Conservation (phyloP, 2,329 filamentous ascomycete genomes). For the Zopfia rhizophila region DNA sequence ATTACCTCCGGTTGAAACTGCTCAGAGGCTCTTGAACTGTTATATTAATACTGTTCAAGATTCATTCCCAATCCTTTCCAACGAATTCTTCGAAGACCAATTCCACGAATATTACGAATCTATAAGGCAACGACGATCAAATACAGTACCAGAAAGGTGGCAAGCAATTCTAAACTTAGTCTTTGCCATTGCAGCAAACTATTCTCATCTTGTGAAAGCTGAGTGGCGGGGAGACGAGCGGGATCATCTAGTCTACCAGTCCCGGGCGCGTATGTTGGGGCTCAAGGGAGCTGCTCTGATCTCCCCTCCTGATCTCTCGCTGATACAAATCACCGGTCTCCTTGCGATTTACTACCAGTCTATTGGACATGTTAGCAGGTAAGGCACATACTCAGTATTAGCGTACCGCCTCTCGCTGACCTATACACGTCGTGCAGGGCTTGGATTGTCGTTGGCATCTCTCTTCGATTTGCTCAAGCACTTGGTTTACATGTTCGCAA, state of each 20-base stretch:
- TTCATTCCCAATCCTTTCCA: constrained; percentile 45
- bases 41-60: constrained; percentile 46
- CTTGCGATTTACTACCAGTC: constrained; percentile 52
- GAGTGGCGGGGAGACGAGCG: constrained; percentile 34
- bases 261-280: constrained; percentile 46
- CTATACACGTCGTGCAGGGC: constrained; percentile 45
- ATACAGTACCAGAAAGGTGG: constrained; percentile 39
- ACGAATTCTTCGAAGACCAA: constrained; percentile 33
- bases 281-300: constrained; percentile 35
- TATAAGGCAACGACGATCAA: constrained; percentile 13
- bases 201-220: constrained; percentile 41
- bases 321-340: constrained; percentile 51
- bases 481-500: constrained; percentile 52
- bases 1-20: constrained; percentile 38
- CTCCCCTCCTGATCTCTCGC: constrained; percentile 48
- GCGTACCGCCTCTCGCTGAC: neutral
- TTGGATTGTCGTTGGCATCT: constrained; percentile 49
- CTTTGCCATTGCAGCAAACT: constrained; percentile 53
- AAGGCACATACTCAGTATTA: constrained; percentile 11
- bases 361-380: constrained; percentile 54
- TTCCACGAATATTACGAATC: constrained; percentile 29
- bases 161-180: constrained; percentile 52
- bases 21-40: constrained; percentile 36
- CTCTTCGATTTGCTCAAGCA: constrained; percentile 48
- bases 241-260: constrained; percentile 51